Base-by-base conservation (phyloP, 306 rosid species). In the barrel medic (Medicago truncatula) region DNA sequence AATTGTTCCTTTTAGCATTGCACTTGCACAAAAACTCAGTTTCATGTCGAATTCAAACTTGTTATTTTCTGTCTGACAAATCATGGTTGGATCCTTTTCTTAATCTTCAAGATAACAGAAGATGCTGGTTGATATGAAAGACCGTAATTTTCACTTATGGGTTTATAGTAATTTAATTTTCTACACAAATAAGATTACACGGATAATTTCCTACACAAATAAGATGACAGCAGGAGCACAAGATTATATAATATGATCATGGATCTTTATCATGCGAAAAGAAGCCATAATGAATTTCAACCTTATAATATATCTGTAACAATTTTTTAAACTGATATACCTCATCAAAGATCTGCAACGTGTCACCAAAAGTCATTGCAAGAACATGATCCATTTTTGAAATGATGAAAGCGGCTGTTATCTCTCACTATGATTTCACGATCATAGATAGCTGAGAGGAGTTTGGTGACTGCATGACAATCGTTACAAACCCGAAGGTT, bases 361-460 rank as follows among this genome's bases (percentile, higher is more conserved):
- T 53, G 62, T 87, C 86, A 87, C 90, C 92, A 87, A 83, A 89
- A 86, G 78, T 87, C 86, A 67, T 85, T 76, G 84, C 92, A 90
- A 59, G 92, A 84, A 79, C 92, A 88, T 6, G 80, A 84, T 23
- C 89, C 89, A 21, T 83, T 84, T 76, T 76, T 77, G 66, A 88
- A 90, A 79, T 84, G 96, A 81, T 86, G 96, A 88, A 90, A 84
- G 40, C 83, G 88, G 67, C 89, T 84, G 43, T 46, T 82, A 75
- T 86, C 96, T 83, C 92, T 79, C 68, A 90, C 88, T 79, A 86
- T 76, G 39, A 90, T 86, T 83, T 88, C 89, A 53, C 84, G 76
- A 12, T 75, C 20, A 23, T 83, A 86, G 80, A 88, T 79, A 40
- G 25, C 62, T 58, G 90, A 90, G 28, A 90, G 71, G 76, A 85